Evolutionary conservation across 768 basidiomycete species (phyloP).

Genomic region (Boletus rubescentipes): DNA sequence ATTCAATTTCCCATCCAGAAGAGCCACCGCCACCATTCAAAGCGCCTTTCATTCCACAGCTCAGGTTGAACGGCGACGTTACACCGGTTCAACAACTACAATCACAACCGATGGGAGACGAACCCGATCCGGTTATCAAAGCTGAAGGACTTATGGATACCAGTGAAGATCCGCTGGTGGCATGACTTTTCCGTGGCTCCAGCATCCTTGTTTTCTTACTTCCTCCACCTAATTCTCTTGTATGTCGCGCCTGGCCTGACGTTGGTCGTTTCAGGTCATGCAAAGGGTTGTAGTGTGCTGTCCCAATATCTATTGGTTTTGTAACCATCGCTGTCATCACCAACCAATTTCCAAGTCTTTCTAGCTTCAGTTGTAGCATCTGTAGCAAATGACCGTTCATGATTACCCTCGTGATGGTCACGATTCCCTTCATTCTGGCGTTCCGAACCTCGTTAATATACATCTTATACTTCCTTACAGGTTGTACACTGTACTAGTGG

Average conservation of each 20-base stretch:
- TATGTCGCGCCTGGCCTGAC: constrained; percentile 8
- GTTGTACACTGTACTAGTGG: constrained; percentile 34
- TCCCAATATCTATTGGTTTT: constrained; percentile 34
- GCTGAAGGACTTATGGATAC: constrained; percentile 65
- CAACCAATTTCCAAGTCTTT: constrained; percentile 21
- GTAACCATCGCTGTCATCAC: constrained; percentile 29
- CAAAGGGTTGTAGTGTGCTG: constrained; percentile 24
- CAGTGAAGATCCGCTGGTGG: constrained; percentile 59
- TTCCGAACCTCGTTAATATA: constrained; percentile 33
- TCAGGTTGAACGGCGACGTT: constrained; percentile 47
- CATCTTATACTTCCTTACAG: constrained; percentile 38
- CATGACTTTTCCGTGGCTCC: constrained; percentile 19
- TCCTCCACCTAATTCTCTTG: constrained; percentile 7
- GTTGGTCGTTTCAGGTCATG: constrained; percentile 13
- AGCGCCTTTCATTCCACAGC: constrained; percentile 46
- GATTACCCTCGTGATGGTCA: constrained; percentile 35
- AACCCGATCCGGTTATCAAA: constrained; percentile 50
- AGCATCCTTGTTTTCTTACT: background rate
- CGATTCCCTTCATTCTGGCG: constrained; percentile 29
- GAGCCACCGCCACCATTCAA: constrained; percentile 37
- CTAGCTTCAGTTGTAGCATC: constrained; percentile 31
- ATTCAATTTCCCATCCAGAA: constrained; percentile 21
- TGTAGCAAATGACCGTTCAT: constrained; percentile 35
- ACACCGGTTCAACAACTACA: constrained; percentile 49
- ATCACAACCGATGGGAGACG: constrained; percentile 53